These are phyloP conservation scores for Catenaria anguillulae DNA, from an alignment of 371 early-diverging fungal species.

Conservation along the genomic window DNA sequence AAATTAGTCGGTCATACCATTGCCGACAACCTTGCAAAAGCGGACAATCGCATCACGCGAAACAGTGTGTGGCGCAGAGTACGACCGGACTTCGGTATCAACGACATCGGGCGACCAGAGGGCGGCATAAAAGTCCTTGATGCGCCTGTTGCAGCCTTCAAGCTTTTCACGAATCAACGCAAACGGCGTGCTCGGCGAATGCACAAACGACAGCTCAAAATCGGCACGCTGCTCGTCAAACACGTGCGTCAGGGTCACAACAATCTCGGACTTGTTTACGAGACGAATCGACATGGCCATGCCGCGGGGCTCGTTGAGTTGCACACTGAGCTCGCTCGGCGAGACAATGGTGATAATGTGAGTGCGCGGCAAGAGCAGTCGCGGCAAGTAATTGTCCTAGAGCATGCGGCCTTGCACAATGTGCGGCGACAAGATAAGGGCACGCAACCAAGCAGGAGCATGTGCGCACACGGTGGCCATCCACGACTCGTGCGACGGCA, in stretches of 20 bases:
- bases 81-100: slow-evolving; percentile 31
- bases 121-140: slow-evolving; percentile 79
- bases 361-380: slow-evolving; percentile 65
- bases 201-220: slow-evolving; percentile 58
- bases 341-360: slow-evolving; percentile 41
- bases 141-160: slow-evolving; percentile 82
- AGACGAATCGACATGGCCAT: not conserved
- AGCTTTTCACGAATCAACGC: slow-evolving; percentile 83
- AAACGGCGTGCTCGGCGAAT: slow-evolving; percentile 62
- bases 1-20: no score
- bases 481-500: slow-evolving; percentile 58
- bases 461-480: slow-evolving; percentile 50
- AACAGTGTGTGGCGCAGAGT: slow-evolving; percentile 46
- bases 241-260: not conserved
- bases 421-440: slow-evolving; percentile 62
- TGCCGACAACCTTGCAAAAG: slow-evolving; percentile 79
- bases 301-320: not conserved
- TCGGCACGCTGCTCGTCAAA: not conserved
- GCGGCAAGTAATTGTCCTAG: slow-evolving; percentile 58
- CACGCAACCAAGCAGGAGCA: slow-evolving; percentile 67
- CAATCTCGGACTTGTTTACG: not conserved
- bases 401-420: slow-evolving; percentile 67
- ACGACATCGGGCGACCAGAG: slow-evolving; percentile 62
- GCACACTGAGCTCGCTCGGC: no score
- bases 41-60: slow-evolving; percentile 48